Conservation (phyloP, 192 early-diverging fungal genomes). For the Umbelopsis ramanniana region DNA sequence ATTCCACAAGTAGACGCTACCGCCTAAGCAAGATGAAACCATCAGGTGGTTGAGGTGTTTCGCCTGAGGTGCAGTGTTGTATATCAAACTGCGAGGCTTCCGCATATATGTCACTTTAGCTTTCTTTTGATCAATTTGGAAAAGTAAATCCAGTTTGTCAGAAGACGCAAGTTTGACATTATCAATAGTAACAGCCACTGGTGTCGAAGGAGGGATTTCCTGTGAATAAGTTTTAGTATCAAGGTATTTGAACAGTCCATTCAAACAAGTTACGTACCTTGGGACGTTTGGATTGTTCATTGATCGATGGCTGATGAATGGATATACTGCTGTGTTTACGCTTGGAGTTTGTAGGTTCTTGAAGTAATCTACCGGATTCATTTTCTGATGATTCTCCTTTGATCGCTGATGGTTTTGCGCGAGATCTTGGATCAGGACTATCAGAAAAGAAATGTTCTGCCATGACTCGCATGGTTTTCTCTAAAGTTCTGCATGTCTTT, state of each 20-base stretch:
- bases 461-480: constrained; percentile 3
- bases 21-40: not conserved
- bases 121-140: constrained; percentile 19
- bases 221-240: too few relatives aligned
- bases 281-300: not conserved
- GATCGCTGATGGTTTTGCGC: too few relatives aligned
- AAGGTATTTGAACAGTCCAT: too few relatives aligned
- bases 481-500: constrained; percentile 6
- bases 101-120: not conserved
- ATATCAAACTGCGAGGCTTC: constrained; percentile 8
- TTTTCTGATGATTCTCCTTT: too few relatives aligned
- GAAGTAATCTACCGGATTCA: too few relatives aligned
- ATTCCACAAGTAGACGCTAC: constrained; percentile 1
- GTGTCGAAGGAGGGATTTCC: not conserved
- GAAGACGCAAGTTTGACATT: not conserved
- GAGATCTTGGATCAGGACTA: not conserved
- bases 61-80: not conserved
- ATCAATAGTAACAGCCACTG: not conserved
- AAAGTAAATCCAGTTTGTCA: not conserved
- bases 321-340: too few relatives aligned
- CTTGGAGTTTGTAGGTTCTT: too few relatives aligned
- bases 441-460: not conserved
- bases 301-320: too few relatives aligned
- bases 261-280: not conserved
- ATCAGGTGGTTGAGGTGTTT: not conserved